Evolutionary conservation across 2,329 filamentous ascomycete genomes (phyloP).

Genomic region (Arachnomyces sp.): DNA sequence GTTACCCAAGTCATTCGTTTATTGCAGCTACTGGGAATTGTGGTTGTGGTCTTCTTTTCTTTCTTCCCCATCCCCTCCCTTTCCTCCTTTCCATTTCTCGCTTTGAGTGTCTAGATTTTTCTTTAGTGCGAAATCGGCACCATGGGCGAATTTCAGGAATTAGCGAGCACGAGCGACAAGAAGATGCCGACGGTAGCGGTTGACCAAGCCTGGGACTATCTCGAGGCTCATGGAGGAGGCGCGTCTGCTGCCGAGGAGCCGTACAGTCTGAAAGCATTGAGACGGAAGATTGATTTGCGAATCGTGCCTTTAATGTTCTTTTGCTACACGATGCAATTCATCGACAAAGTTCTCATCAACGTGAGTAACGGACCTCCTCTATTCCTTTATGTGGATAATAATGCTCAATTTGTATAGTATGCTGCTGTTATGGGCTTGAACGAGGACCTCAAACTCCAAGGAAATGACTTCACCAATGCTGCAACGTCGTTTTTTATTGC

Average conservation of each 20-base stretch:
- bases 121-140: background rate
- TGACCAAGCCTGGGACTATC: slow-evolving; percentile 30
- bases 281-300: slow-evolving; percentile 24
- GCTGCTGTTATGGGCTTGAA: slow-evolving; percentile 57
- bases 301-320: slow-evolving; percentile 26
- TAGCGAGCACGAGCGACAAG: slow-evolving; percentile 9
- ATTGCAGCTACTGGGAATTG: background rate
- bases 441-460: slow-evolving; percentile 45
- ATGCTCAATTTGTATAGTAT: slow-evolving; percentile 52
- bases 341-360: slow-evolving; percentile 28
- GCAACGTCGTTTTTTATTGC: slow-evolving; percentile 57
- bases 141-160: too few species aligned
- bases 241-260: slow-evolving; percentile 23
- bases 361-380: slow-evolving; percentile 51
- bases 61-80: background rate
- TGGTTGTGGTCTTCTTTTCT: too few species aligned
- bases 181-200: too few species aligned
- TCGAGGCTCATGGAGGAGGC: slow-evolving; percentile 23
- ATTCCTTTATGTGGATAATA: slow-evolving; percentile 58
- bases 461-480: slow-evolving; percentile 55
- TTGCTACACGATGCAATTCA: slow-evolving; percentile 26
- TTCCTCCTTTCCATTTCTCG: background rate
- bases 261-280: slow-evolving; percentile 40
- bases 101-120: background rate
- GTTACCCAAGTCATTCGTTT: slow-evolving; percentile 16